phyloP scores from a whole-genome alignment of 2,329 filamentous ascomycete genomes.

The Conoideocrella luteorostrata region DNA sequence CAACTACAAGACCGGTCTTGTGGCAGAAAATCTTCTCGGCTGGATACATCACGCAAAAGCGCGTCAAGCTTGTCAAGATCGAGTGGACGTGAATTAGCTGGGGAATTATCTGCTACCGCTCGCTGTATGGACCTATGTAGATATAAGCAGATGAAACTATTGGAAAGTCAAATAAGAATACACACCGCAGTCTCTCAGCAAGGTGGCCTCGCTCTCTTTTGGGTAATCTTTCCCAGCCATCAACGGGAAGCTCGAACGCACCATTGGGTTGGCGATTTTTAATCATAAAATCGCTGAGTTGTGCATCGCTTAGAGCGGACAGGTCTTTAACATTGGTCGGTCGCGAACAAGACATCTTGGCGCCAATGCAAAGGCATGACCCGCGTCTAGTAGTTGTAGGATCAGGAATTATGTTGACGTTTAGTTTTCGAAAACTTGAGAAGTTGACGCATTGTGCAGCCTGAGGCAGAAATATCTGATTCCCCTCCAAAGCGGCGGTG shows the following conservation, averaged over 20 bases:
- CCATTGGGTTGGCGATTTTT: conserved; percentile 12
- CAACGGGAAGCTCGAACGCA: conserved; percentile 10
- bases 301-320: conserved; percentile 11
- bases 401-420: no score
- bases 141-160: neutral
- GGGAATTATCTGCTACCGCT: neutral
- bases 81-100: conserved; percentile 10
- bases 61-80: conserved; percentile 15
- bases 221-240: conserved; percentile 12
- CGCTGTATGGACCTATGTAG: conserved; percentile 1
- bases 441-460: no score
- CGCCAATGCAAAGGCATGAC: neutral
- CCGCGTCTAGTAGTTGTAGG: neutral
- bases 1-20: neutral
- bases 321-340: conserved; percentile 7
- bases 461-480: no score
- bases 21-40: neutral
- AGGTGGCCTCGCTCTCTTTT: conserved; percentile 10
- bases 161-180: neutral
- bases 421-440: no score
- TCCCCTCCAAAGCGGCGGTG: no score
- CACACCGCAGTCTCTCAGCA: conserved; percentile 14
- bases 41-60: conserved; percentile 11
- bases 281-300: conserved; percentile 14
- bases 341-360: neutral